phyloP scores from a whole-genome alignment of 2,329 filamentous ascomycete genomes.

The Fusarium staphyleae region DNA sequence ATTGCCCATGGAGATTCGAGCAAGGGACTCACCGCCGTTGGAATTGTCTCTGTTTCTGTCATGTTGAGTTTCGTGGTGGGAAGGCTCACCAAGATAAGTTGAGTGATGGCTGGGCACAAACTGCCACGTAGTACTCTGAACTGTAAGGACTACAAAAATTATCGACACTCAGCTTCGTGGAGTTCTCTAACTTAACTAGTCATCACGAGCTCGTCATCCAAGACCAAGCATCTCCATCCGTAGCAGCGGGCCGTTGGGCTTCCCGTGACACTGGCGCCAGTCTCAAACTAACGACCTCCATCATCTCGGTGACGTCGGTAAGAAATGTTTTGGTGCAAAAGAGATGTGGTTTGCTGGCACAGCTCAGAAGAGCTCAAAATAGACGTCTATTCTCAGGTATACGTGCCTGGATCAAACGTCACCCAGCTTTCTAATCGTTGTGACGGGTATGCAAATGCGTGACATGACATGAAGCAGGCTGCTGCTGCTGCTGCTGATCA shows the following conservation, averaged over 20 bases:
- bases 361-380: no score
- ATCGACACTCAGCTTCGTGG: no score
- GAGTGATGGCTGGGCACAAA: no score
- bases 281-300: background rate
- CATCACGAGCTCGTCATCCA: no score
- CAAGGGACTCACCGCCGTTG: background rate
- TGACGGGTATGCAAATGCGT: slow-evolving; percentile 23
- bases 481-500: slow-evolving; percentile 34
- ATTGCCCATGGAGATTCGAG: background rate
- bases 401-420: slow-evolving; percentile 13
- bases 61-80: background rate
- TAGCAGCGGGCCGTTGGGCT: slow-evolving; percentile 21
- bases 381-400: no score
- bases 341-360: no score
- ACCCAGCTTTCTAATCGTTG: background rate
- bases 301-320: slow-evolving; percentile 17
- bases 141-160: no score
- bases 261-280: slow-evolving; percentile 21
- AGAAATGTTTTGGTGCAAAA: no score
- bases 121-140: no score
- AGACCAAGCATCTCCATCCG: slow-evolving; percentile 7
- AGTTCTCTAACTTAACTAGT: no score
- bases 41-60: background rate
- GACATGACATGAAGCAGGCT: slow-evolving; percentile 34
- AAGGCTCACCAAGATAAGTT: no score